Evolutionary conservation across 345 rosid species (phyloP), one percentile per base, ranked within the genome.

Genomic region (Barbarea vulgaris): DNA sequence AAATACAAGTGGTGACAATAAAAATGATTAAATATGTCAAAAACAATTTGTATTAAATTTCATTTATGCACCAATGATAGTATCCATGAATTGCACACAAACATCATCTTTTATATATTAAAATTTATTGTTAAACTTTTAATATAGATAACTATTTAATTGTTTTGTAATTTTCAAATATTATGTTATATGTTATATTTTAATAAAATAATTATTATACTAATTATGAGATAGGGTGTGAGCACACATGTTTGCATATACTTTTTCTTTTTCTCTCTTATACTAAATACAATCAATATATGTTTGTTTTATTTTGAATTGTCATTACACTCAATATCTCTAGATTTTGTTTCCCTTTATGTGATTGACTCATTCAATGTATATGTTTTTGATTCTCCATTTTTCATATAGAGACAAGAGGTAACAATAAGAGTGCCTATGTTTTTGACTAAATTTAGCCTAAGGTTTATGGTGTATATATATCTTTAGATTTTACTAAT

Each of bases 351-450:
- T 48, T 34, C 2, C 15, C 33, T 18, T 14, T 13, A 19, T 50
- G 25, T 31, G 25, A 36, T 27, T 14, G 21, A 39, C 51, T 59
- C n/a, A 24, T 30, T 41, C 39, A 68, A 59, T 4, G 15, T 25
- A 76, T 24, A 69, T 61, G 24, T 69, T 22, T 13, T 61, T 69
- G 56, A 76, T 62, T 69, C 75, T 61, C 54, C 17, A 22, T 22
- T 37, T 36, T 48, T 58, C 74, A 75, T 11, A 76, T 42, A 61
- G 0, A 27, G 41, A 69, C 74, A 76, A 69, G 28, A 52, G 57
- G 27, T 67, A 24, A 34, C n/a, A 31, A 8, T 54, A 54, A n/a
- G 28, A 65, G 24, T n/a, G 33, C 9, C 15, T 55, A n/a, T n/a
- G n/a, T 65, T 64, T 64, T 48, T 14, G 39, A n/a, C 68, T 50